Conservation (phyloP, 2,329 filamentous ascomycete genomes). For the Cucurbitaria berberidis region DNA sequence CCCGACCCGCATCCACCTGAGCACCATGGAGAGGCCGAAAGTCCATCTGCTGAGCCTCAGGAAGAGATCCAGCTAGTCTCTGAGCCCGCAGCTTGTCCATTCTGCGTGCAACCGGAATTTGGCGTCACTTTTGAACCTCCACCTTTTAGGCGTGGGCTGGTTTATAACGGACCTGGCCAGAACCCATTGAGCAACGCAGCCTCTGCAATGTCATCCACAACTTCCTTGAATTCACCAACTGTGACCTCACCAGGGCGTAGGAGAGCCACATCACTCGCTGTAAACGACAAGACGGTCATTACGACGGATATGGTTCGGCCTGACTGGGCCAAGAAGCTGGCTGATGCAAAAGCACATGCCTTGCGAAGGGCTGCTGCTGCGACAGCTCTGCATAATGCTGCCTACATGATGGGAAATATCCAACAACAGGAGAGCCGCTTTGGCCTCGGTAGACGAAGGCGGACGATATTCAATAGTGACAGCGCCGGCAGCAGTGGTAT, state of each 20-base stretch:
- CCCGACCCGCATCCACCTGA: conserved; percentile 90
- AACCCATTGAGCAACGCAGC: conserved; percentile 60
- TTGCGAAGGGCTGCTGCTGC: conserved; percentile 88
- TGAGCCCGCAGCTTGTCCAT: conserved; percentile 90
- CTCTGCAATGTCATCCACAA: conserved; percentile 85
- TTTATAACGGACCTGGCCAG: conserved; percentile 65
- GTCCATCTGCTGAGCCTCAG: conserved; percentile 53
- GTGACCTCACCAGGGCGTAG: conserved; percentile 56
- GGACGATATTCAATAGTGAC: conserved; percentile 59
- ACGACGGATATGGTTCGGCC: conserved; percentile 92
- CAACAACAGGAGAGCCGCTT: conserved; percentile 59
- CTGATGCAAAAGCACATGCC: conserved; percentile 82
- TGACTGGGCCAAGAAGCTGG: conserved; percentile 91
- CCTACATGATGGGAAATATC: conserved; percentile 79
- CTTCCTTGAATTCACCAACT: conserved; percentile 71
- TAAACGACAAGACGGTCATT: conserved; percentile 82
- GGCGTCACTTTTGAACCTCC: conserved; percentile 94
- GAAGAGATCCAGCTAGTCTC: conserved; percentile 75
- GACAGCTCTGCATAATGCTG: conserved; percentile 91
- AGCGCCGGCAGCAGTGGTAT: conserved; percentile 54
- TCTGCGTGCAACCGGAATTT: conserved; percentile 93
- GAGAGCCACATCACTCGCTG: conserved; percentile 75
- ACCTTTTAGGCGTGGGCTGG: conserved; percentile 82
- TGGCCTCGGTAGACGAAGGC: conserved; percentile 52
- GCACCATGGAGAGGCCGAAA: conserved; percentile 61